Conservation (phyloP, 1,284 basidiomycete species). For the Cutaneotrichosporon mucoides region DNA sequence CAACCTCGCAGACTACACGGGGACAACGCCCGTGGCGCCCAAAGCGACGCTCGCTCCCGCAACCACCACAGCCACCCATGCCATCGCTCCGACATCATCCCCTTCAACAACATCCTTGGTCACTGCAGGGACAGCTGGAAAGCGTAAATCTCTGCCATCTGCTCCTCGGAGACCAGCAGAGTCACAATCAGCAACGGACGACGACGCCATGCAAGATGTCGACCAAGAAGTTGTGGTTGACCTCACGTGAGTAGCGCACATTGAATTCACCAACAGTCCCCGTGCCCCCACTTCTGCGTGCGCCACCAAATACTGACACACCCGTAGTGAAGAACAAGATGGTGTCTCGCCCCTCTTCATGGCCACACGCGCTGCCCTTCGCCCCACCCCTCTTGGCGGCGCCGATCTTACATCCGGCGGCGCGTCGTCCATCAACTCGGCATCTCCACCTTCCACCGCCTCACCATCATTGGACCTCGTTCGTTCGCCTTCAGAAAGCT, state of each 20-base stretch:
- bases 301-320: slow-evolving; percentile 5
- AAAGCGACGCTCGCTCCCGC: slow-evolving; percentile 3
- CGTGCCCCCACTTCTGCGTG: background rate
- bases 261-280: background rate
- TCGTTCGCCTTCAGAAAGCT: background rate
- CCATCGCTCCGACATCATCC: background rate
- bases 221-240: slow-evolving; percentile 5
- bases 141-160: slow-evolving; percentile 6
- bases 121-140: background rate
- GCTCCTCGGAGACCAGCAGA: background rate
- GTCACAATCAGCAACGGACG: background rate
- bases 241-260: slow-evolving; percentile 10
- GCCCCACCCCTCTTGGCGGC: slow-evolving; percentile 10
- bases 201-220: background rate
- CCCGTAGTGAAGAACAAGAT: slow-evolving; percentile 12
- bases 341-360: slow-evolving; percentile 24
- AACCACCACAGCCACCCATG: slow-evolving; percentile 3
- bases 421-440: background rate
- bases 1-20: slow-evolving; percentile 41
- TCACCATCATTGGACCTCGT: slow-evolving; percentile 24
- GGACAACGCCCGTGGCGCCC: slow-evolving; percentile 4
- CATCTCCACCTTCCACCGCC: background rate
- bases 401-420: background rate
- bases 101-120: background rate
- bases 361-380: slow-evolving; percentile 29